These are phyloP conservation scores for Eucalyptus fibrosa DNA, from an alignment of 345 rosid species.

Conservation along the genomic window DNA sequence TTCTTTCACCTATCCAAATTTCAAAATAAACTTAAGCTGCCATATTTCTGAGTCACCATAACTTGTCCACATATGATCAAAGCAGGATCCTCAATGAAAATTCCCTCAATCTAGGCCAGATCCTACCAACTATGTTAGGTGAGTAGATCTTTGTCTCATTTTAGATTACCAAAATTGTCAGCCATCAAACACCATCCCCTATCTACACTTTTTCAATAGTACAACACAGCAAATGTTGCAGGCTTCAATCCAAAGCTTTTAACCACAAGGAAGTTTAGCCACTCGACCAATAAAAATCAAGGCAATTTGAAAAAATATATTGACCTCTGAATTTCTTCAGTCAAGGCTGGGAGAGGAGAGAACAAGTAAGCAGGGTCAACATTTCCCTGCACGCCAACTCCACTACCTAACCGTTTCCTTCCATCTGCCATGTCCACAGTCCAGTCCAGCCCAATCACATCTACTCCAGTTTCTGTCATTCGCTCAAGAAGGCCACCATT, in stretches of 20 bases:
- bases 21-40: background rate
- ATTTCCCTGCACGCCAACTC: slow-evolving; percentile 73
- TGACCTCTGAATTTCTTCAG: slow-evolving; percentile 75
- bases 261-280: background rate
- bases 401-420: slow-evolving; percentile 57
- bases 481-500: slow-evolving; percentile 91
- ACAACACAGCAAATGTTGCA: background rate
- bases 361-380: slow-evolving; percentile 84
- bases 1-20: background rate
- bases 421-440: slow-evolving; percentile 94
- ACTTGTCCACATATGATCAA: background rate
- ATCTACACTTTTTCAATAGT: background rate
- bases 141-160: background rate
- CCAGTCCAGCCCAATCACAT: slow-evolving; percentile 97
- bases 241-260: background rate
- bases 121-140: background rate
- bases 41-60: background rate
- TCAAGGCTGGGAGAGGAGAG: slow-evolving; percentile 64
- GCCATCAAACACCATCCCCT: background rate
- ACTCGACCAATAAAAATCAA: background rate
- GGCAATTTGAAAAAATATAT: background rate
- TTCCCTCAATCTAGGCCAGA: background rate
- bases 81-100: background rate
- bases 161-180: background rate
- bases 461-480: slow-evolving; percentile 84